Percentiles rank a stretch among this genome's conserved stretches.
Evolutionary conservation across 148 eudicot genomes (phyloP).

Genomic region (Dysphania ambrosioides): DNA sequence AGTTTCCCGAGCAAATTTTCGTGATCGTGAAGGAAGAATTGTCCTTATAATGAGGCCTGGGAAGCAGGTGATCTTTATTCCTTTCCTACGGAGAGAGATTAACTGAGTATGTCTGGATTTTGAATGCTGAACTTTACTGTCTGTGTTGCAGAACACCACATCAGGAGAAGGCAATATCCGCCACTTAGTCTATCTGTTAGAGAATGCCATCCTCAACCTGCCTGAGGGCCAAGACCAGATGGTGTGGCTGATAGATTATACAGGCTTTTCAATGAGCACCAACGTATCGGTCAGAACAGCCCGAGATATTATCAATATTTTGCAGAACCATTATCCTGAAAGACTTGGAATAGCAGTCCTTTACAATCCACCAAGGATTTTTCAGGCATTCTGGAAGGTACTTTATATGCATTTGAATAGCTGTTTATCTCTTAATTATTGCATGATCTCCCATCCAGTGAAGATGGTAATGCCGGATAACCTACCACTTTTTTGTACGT

Average conservation of each 20-base stretch:
- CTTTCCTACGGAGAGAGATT: not conserved
- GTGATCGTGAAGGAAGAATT: constrained; percentile 64
- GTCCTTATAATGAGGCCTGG: constrained; percentile 98
- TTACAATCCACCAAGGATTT: constrained; percentile 77
- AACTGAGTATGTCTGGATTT: constrained; percentile 1
- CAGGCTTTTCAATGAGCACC: constrained; percentile 64
- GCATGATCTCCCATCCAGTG: not conserved
- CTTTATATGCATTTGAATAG: constrained; percentile 4
- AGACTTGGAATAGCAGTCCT: constrained; percentile 73
- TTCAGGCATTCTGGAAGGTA: constrained; percentile 82
- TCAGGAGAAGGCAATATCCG: constrained; percentile 74
- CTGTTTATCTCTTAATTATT: not conserved
- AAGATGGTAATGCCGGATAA: not conserved
- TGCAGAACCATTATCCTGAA: constrained; percentile 96
- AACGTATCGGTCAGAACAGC: constrained; percentile 60
- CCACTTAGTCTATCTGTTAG: constrained; percentile 76
- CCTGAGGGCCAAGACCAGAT: constrained; percentile 90
- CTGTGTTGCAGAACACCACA: constrained; percentile 51
- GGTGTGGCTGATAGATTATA: constrained; percentile 92
- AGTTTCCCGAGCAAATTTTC: constrained; percentile 77
- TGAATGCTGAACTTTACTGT: constrained; percentile 8
- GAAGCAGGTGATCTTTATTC: constrained; percentile 56
- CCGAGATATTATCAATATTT: constrained; percentile 58
- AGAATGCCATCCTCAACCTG: constrained; percentile 79
- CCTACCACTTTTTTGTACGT: not conserved